Conservation (phyloP, 2,329 filamentous ascomycete species). For the Furcasterigmium furcatum region DNA sequence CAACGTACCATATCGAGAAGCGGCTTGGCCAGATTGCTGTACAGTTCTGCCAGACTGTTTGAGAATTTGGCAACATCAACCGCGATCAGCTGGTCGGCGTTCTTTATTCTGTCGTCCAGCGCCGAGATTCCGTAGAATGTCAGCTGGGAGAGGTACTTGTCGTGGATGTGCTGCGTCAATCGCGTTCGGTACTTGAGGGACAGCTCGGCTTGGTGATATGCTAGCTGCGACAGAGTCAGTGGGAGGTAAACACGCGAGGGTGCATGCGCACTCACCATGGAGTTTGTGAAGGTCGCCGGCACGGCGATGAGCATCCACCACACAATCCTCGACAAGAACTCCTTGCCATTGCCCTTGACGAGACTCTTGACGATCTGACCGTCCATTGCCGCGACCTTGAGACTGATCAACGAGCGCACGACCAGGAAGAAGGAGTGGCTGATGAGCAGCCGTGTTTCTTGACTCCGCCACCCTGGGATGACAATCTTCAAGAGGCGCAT, state of each 20-base stretch:
- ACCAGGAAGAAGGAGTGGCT: slow-evolving; percentile 95
- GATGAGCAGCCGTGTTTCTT: slow-evolving; percentile 79
- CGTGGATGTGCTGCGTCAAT: slow-evolving; percentile 91
- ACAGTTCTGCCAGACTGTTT: slow-evolving; percentile 89
- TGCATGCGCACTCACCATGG: slow-evolving; percentile 66
- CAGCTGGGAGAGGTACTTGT: slow-evolving; percentile 94
- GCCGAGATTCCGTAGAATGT: slow-evolving; percentile 97
- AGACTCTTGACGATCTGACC: slow-evolving; percentile 88
- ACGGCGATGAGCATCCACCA: slow-evolving; percentile 99
- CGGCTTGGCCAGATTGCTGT: slow-evolving; percentile 94
- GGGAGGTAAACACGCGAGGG: not conserved
- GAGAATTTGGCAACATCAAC: slow-evolving; percentile 97
- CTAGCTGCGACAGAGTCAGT: slow-evolving; percentile 57
- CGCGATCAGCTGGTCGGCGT: slow-evolving; percentile 94
- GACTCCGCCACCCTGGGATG: slow-evolving; percentile 84
- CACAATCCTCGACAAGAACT: slow-evolving; percentile 82
- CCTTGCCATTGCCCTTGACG: slow-evolving; percentile 85
- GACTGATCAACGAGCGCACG: slow-evolving; percentile 82
- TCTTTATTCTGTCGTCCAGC: slow-evolving; percentile 96
- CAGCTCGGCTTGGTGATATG: slow-evolving; percentile 94
- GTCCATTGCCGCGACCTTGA: slow-evolving; percentile 96
- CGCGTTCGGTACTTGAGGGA: slow-evolving; percentile 90
- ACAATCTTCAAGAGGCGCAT: slow-evolving; percentile 79
- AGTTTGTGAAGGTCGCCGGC: slow-evolving; percentile 96
- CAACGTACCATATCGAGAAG: slow-evolving; percentile 77